phyloP scores from a whole-genome alignment of 2,329 filamentous ascomycete species.

The Taxawa tesnikishii region DNA sequence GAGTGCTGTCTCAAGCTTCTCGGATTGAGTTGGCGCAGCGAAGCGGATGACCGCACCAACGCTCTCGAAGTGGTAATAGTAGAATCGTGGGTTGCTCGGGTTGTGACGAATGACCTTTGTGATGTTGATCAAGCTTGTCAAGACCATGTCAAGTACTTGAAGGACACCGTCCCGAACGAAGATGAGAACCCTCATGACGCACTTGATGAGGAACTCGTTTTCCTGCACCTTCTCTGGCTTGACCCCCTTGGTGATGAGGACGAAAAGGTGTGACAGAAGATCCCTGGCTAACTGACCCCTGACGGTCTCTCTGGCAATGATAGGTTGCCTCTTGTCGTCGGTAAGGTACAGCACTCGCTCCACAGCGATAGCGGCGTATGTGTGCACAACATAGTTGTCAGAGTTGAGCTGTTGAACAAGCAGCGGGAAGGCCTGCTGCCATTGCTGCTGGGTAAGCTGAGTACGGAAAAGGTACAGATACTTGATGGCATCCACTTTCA shows the following conservation, averaged over 20 bases:
- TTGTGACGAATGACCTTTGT: constrained; percentile 88
- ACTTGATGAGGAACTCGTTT: constrained; percentile 98
- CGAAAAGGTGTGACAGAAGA: constrained; percentile 79
- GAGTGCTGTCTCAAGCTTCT: constrained; percentile 65
- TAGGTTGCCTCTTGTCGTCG: constrained; percentile 59
- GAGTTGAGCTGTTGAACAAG: constrained; percentile 85
- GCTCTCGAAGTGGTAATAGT: constrained; percentile 96
- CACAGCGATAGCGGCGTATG: constrained; percentile 92
- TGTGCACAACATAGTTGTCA: constrained; percentile 91
- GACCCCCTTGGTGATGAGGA: constrained; percentile 72
- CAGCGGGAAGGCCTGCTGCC: constrained; percentile 78
- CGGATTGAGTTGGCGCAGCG: constrained; percentile 55
- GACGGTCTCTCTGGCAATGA: constrained; percentile 72
- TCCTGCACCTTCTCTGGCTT: constrained; percentile 91
- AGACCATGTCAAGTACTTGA: constrained; percentile 62
- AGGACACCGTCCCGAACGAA: constrained; percentile 77
- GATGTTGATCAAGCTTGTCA: constrained; percentile 76
- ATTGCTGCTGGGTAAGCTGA: constrained; percentile 82
- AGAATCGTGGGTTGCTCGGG: constrained; percentile 93
- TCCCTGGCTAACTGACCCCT: constrained; percentile 65
- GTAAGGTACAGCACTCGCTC: constrained; percentile 81
- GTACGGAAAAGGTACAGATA: constrained; percentile 95
- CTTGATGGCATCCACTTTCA: constrained; percentile 97
- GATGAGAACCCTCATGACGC: constrained; percentile 93
- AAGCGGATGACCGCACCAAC: constrained; percentile 78